Evolutionary conservation across 305 asterid genomes (phyloP).

Genomic region (Fraxinus greggii): DNA sequence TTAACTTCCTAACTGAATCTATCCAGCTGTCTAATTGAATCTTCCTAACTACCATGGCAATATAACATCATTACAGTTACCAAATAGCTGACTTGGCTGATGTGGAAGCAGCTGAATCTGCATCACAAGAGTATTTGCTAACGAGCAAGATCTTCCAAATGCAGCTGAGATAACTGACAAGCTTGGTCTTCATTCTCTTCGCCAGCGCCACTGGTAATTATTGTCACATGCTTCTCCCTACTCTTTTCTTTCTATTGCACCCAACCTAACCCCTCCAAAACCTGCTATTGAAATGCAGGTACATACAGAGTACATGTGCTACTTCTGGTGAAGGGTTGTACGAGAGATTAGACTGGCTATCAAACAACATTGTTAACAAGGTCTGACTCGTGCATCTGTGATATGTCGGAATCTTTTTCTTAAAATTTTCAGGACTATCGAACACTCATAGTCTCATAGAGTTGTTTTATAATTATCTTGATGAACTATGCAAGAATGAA

Average conservation of each 20-base stretch:
- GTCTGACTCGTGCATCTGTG: not conserved
- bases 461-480: too few relatives aligned
- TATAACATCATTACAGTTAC: too few relatives aligned
- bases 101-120: not conserved
- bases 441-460: too few relatives aligned
- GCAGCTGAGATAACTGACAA: slow-evolving; percentile 6
- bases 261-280: not conserved
- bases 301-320: slow-evolving; percentile 11
- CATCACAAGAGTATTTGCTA: not conserved
- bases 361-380: slow-evolving; percentile 12
- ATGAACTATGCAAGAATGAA: too few relatives aligned
- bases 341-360: slow-evolving; percentile 2
- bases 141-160: slow-evolving; percentile 12
- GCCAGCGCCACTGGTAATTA: not conserved
- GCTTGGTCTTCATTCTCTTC: not conserved
- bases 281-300: not conserved
- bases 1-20: too few relatives aligned
- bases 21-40: too few relatives aligned
- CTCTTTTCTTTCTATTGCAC: too few relatives aligned
- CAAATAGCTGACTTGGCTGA: too few relatives aligned
- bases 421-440: too few relatives aligned
- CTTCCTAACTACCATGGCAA: too few relatives aligned
- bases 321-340: slow-evolving; percentile 7
- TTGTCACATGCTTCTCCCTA: not conserved
- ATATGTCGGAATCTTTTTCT: too few relatives aligned